Evolutionary conservation across 1,139 yeast species (phyloP).

Genomic region (Kodamaea derodonti): DNA sequence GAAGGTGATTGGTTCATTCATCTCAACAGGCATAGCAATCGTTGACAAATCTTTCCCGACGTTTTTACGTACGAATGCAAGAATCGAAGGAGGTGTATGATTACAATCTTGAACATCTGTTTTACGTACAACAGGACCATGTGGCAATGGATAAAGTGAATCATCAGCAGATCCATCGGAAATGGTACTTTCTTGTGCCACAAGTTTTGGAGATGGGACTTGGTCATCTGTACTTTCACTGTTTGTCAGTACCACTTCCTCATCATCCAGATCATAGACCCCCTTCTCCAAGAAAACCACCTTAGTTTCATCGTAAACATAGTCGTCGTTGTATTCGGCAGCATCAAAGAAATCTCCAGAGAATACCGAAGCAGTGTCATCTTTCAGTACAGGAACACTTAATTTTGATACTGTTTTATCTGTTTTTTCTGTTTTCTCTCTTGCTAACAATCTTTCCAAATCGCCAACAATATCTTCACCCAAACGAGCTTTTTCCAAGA

Average conservation of each 20-base stretch:
- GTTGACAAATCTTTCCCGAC: constrained; percentile 88
- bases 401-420: not conserved
- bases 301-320: constrained; percentile 24
- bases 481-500: not conserved
- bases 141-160: constrained; percentile 64
- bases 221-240: constrained; percentile 8
- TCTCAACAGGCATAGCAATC: constrained; percentile 89
- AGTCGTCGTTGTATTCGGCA: constrained; percentile 44
- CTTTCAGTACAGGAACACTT: not conserved
- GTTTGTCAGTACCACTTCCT: constrained; percentile 12
- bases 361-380: constrained; percentile 18
- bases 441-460: constrained; percentile 18
- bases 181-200: not conserved
- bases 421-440: constrained; percentile 11
- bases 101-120: constrained; percentile 56
- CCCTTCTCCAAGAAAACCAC: constrained; percentile 30
- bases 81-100: constrained; percentile 75
- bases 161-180: constrained; percentile 18
- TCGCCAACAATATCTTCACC: constrained; percentile 8
- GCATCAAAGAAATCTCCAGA: constrained; percentile 64
- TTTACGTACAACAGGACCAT: constrained; percentile 49
- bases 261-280: constrained; percentile 16
- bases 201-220: constrained; percentile 1
- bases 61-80: constrained; percentile 77
- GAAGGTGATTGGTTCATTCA: constrained; percentile 86